Evolutionary conservation across 2,329 filamentous ascomycete species (phyloP), one percentile per base, ranked within the genome.

Genomic region (Pseudogymnoascus sp.): DNA sequence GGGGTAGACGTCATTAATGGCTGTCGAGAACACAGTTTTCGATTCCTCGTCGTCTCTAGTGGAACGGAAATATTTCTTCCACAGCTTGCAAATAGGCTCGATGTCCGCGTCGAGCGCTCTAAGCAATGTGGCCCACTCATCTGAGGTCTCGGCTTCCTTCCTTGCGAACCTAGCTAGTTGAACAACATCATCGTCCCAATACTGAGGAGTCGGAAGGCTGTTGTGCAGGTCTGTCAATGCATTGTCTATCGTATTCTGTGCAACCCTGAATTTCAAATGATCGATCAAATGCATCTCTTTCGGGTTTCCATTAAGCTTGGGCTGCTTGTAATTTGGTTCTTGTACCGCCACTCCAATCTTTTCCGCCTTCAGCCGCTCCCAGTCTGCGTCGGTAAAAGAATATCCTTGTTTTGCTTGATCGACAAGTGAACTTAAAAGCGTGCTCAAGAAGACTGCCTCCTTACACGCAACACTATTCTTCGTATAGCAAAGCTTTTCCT

Each of bases 401-500:
- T 79, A 75, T 11, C 82, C 78, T 67, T 85, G 79, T 69, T 85
- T 83, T 1, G 75, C 68, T 64, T 82, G 78, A 64, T 88, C 85
- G 2, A 87, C 81, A 0, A 87, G 73, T 0, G 78, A 71, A 18
- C 78, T 75, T 1, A 82, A 77, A 0, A 85, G 72, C 0, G 75
- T 77, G 61, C 82, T 82, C 4, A 88, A 73, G 0, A 72, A 66
- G 0, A 81, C 68, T 0, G 81, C 82, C 3, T 74, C 69, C 0
- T 70, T 60, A 9, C 78, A 70, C 3, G 70, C 71, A 35, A 86
- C 81, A 0, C 72, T 77, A 20, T 81, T 79, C 11, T 79, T 76
- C 11, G 78, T 76, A 63, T 91, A 91, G 34, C 81, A 84, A 0
- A 86, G 72, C 3, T 74, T 77, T 58, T 89, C 85, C 63, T 88